Evolutionary conservation across 768 basidiomycete species (phyloP).

Genomic region (Mycena venus): DNA sequence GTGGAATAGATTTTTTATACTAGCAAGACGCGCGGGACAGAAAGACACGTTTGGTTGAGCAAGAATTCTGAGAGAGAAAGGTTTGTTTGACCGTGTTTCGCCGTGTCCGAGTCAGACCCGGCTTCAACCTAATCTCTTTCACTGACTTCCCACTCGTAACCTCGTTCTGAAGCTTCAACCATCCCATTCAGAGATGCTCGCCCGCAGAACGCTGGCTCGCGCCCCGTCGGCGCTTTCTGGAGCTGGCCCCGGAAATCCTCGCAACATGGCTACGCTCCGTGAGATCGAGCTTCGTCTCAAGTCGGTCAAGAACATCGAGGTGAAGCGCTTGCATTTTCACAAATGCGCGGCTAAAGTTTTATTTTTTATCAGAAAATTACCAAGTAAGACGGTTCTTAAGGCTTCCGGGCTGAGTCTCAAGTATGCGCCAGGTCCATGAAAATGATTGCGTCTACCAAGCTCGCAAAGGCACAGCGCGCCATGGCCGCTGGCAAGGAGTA

Average conservation of each 20-base stretch:
- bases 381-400: neutral
- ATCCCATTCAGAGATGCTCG: too few species aligned
- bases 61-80: too few species aligned
- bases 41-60: too few species aligned
- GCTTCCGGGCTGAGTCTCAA: neutral
- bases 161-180: too few species aligned
- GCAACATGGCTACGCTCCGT: constrained; percentile 97
- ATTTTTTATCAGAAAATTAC: too few species aligned
- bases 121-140: too few species aligned
- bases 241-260: constrained; percentile 54
- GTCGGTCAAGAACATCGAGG: constrained; percentile 98
- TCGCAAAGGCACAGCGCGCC: constrained; percentile 94
- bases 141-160: too few species aligned
- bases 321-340: too few species aligned
- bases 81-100: too few species aligned
- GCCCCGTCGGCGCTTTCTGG: constrained; percentile 31
- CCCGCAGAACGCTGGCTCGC: constrained; percentile 31
- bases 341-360: too few species aligned
- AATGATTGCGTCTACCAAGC: constrained; percentile 98
- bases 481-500: constrained; percentile 94
- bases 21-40: too few species aligned
- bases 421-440: constrained; percentile 75
- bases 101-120: too few species aligned
- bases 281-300: constrained; percentile 97
- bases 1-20: neutral